Evolutionary conservation across 495 filamentous ascomycete genomes (phyloP), one percentile per base, ranked within the genome.

Genomic region (Zalerion maritima): DNA sequence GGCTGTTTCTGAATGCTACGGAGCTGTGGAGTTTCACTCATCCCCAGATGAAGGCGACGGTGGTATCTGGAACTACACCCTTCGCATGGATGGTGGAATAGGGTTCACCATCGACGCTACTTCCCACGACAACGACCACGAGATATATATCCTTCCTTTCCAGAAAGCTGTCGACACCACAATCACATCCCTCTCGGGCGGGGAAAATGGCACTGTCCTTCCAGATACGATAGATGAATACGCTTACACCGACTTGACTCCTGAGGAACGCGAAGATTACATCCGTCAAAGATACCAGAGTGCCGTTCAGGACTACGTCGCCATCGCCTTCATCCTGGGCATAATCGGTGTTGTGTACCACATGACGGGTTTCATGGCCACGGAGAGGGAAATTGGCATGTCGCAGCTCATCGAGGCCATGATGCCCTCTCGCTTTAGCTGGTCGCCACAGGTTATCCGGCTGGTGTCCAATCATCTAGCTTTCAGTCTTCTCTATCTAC

Each of bases 61-160:
- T 17, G 67, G 63, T 0, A 37, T 62, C n/a, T 91, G 84, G 84
- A 87, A 87, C 47, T 93, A 91, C 39, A 84, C 78, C 1, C 57
- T 93, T 11, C 60, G 81, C 32, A 69, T 70, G 2, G 84, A 93
- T 45, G 69, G 70, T 2, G 67, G 67, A 1, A 29, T 29, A 5
- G 50, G 52, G 10, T 23, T 34, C 13, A 67, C 61, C 28, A 68
- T 91, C 34, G 62, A 73, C 41, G 63, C 70, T 20, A 54, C 67
- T 5, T 49, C 51, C 8, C 47, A 61, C 22, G 55, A 60, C 28
- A 87, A 86, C 45, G 75, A 79, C 43, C 68, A 57, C 18, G 61
- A 91, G 49, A 55, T 81, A 14, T 91, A 80, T 34, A 57, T 78
- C 31, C 58, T 92, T 13, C 83, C 83, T 6, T 54, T 92, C 12